These are phyloP conservation scores for Cryptococcus sp. DNA, from an alignment of 1,284 basidiomycete species.

Conservation along the genomic window DNA sequence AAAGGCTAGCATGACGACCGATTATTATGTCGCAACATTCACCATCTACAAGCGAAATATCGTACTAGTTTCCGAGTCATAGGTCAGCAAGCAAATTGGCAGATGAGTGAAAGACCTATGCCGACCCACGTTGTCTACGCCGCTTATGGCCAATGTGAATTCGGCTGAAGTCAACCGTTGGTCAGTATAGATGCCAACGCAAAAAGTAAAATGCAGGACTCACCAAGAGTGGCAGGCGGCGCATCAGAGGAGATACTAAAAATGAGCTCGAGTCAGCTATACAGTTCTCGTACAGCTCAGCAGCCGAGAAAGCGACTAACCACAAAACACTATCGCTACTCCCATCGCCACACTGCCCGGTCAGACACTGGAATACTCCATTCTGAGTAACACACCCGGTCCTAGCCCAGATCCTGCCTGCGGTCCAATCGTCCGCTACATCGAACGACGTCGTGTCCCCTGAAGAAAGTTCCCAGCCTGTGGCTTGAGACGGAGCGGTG, in stretches of 20 bases:
- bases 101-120: too few relatives aligned
- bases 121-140: constrained; percentile 17
- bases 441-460: constrained; percentile 15
- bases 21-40: neutral
- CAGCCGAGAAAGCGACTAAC: too few relatives aligned
- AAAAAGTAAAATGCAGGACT: neutral
- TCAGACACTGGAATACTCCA: constrained; percentile 30
- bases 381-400: constrained; percentile 27
- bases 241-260: constrained; percentile 2
- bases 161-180: constrained; percentile 21
- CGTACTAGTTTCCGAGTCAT: too few relatives aligned
- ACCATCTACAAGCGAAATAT: constrained; percentile 39
- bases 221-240: constrained; percentile 1
- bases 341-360: constrained; percentile 24
- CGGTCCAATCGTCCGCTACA: constrained; percentile 28
- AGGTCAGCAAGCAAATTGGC: too few relatives aligned
- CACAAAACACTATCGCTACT: constrained; percentile 17
- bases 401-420: constrained; percentile 34
- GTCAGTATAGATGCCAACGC: neutral
- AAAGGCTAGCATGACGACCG: neutral
- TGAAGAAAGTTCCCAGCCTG: constrained; percentile 29
- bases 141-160: constrained; percentile 23
- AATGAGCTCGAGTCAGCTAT: neutral
- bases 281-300: too few relatives aligned
- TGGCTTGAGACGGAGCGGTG: constrained; percentile 22